These are phyloP conservation scores for Fusarium metavorans DNA, from an alignment of 2,329 filamentous ascomycete species.

Conservation along the genomic window DNA sequence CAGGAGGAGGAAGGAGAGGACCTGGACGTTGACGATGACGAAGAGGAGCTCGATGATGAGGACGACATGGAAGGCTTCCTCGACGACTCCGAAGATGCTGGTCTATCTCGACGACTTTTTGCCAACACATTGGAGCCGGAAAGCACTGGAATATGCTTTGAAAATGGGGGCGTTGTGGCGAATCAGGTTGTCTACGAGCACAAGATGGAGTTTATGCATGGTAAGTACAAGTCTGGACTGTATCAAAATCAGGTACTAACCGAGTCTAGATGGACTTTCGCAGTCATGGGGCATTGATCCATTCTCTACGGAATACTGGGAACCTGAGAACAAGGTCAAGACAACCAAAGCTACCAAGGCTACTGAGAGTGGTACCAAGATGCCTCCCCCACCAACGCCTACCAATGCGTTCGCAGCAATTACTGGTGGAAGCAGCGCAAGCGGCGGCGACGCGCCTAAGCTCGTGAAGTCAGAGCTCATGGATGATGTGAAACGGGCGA, in stretches of 20 bases:
- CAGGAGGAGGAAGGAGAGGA: conserved; percentile 80
- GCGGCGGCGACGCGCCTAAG: conserved; percentile 40
- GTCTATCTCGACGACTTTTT: conserved; percentile 67
- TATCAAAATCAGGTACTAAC: conserved; percentile 23
- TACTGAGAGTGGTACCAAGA: conserved; percentile 39
- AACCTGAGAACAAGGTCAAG: conserved; percentile 52
- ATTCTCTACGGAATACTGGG: conserved; percentile 87
- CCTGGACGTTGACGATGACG: conserved; percentile 74
- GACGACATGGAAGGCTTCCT: conserved; percentile 92
- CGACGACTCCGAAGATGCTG: conserved; percentile 83
- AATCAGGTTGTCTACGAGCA: conserved; percentile 68
- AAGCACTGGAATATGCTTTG: conserved; percentile 87
- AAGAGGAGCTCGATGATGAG: conserved; percentile 79
- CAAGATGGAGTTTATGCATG: conserved; percentile 80
- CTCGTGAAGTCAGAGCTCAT: conserved; percentile 55
- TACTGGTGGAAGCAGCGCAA: conserved; percentile 23
- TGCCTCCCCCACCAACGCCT: conserved; percentile 50
- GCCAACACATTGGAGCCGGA: conserved; percentile 80
- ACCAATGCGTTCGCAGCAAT: conserved; percentile 54
- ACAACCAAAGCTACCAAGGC: conserved; percentile 15
- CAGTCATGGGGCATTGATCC: conserved; percentile 78
- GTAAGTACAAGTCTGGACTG: conserved; percentile 58
- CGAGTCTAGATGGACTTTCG: conserved; percentile 57
- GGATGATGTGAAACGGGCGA: conserved; percentile 56
- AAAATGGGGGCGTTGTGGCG: conserved; percentile 65